Evolutionary conservation across 805 yeast species (phyloP), one percentile per base, ranked within the genome.

Genomic region (Candida qinlingensis): DNA sequence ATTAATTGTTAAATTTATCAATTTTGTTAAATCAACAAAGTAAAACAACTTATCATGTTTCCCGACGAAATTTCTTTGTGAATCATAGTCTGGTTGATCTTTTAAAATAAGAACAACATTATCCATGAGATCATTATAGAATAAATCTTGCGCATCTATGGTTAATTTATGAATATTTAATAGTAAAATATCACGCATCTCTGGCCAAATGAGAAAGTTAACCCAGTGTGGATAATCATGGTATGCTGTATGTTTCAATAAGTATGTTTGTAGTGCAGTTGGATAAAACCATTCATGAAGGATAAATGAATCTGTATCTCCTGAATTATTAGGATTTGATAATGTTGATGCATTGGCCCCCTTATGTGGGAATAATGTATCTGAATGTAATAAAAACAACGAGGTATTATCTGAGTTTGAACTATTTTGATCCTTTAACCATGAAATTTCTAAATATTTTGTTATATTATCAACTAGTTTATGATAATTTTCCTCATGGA

Each of bases 121-220:
- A 13, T 44, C 48, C 46, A 51, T 37, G 10, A 51, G 25, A n/a
- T 51, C 47, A 12, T 47, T 44, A 41, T 47, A 48, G 30, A 42
- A 45, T 19, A 37, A 13, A 33, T 42, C 47, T 7, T 48, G 50
- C 4, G 25, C 34, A 6, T 9, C 11, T 28, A 34, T 40, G 12
- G 48, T 41, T 28, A 47, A 11, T 30, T 51, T 49, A 19, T 51
- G 35, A 9, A 51, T 30, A 35, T 48, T 45, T 13, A 46, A 26
- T 4, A 51, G 34, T 12, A 51, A 26, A 19, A 39, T 26, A 29
- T 51, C 54, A 25, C 54, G 29, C 44, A 51, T 47, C 26, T 51
- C 54, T n/a, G 54, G 54, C 54, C 54, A 51, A 4, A 51, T 48
- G 4, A 51, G 42, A 12, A 51, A 51, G 36, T 51, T 51, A 5